Conservation (phyloP, 2,329 filamentous ascomycete genomes). For the Fusarium fujikuroi region DNA sequence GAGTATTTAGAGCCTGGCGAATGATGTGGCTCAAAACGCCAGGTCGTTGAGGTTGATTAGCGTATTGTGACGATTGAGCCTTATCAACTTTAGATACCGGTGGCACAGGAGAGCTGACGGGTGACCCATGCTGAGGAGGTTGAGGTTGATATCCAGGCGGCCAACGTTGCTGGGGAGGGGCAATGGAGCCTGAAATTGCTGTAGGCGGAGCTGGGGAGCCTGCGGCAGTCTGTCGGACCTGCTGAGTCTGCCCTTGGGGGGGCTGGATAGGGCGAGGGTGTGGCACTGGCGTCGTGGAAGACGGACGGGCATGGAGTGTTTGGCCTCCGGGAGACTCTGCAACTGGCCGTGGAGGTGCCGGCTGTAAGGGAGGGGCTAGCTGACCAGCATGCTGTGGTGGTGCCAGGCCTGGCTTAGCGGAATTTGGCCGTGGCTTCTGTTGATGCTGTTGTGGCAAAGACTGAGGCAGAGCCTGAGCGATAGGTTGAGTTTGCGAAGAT, state of each 20-base stretch:
- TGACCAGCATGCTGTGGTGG: constrained; percentile 52
- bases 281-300: constrained; percentile 49
- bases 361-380: constrained; percentile 50
- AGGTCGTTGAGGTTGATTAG: constrained; percentile 49
- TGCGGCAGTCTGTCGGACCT: constrained; percentile 47
- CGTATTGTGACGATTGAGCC: constrained; percentile 44
- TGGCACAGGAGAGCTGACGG: constrained; percentile 41
- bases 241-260: constrained; percentile 43
- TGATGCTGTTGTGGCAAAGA: constrained; percentile 36
- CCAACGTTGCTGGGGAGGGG: constrained; percentile 50
- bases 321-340: constrained; percentile 35
- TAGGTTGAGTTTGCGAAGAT: constrained; percentile 33
- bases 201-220: constrained; percentile 46
- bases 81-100: constrained; percentile 43
- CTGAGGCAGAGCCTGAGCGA: constrained; percentile 32
- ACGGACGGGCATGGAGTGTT: constrained; percentile 45
- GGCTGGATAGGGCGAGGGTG: constrained; percentile 50
- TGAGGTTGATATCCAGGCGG: constrained; percentile 47
- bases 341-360: constrained; percentile 45
- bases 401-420: constrained; percentile 47
- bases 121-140: constrained; percentile 45
- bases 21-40: constrained; percentile 56
- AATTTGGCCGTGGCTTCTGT: constrained; percentile 38
- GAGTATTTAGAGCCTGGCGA: constrained; percentile 52
- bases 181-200: constrained; percentile 31